These are phyloP conservation scores for Puccinellia tenuiflora DNA, from an alignment of 176 grass and related monocot genomes.

Conservation along the genomic window DNA sequence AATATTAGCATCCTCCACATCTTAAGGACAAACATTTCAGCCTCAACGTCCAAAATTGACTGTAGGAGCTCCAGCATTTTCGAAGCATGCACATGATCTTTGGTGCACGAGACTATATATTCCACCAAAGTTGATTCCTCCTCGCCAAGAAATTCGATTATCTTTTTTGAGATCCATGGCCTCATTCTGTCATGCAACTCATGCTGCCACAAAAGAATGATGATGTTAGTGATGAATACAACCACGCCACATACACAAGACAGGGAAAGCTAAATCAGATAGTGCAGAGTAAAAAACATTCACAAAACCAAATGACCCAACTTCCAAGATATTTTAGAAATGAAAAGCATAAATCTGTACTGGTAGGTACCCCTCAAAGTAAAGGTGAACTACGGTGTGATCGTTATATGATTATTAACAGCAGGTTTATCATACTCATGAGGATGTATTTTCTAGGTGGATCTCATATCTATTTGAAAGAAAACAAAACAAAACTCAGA, in stretches of 20 bases:
- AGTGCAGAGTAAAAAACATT: neutral
- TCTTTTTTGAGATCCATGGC: constrained; percentile 98
- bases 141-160: constrained; percentile 95
- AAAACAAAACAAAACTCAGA: neutral
- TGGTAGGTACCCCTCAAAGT: neutral
- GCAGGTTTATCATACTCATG: neutral
- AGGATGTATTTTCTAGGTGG: neutral
- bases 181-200: constrained; percentile 93
- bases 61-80: constrained; percentile 92
- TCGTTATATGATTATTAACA: neutral
- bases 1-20: constrained; percentile 99
- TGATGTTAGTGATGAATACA: constrained; percentile 15
- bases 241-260: neutral
- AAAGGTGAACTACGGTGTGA: neutral
- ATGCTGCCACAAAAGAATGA: constrained; percentile 48
- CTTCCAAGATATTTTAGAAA: neutral
- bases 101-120: constrained; percentile 91
- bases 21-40: constrained; percentile 99
- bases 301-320: neutral
- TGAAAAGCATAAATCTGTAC: neutral
- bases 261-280: neutral
- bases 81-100: constrained; percentile 84
- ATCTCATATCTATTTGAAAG: neutral
- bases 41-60: constrained; percentile 87
- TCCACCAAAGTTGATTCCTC: constrained; percentile 98